Percentiles rank a stretch among this genome's conserved stretches.
Evolutionary conservation across 2,329 filamentous ascomycete species (phyloP).

Genomic region (Ceratocystis diversiconidia): DNA sequence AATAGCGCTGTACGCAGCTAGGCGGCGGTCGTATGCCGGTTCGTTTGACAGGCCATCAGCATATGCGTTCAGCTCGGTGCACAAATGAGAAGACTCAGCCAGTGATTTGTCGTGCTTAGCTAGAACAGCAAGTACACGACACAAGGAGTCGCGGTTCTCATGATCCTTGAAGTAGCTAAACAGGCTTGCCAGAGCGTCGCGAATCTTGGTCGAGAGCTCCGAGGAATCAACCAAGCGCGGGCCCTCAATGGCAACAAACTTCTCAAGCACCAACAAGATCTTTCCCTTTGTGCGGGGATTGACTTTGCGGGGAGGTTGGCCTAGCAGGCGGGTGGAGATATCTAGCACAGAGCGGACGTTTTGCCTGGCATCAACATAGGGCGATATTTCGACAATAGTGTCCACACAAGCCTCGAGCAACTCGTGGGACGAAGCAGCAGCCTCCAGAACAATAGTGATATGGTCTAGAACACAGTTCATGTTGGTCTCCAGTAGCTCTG

Average conservation of each 20-base stretch:
- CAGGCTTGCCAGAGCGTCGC: conserved; percentile 57
- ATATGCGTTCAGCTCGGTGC: conserved; percentile 68
- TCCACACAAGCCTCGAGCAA: conserved; percentile 68
- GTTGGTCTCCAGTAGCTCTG: conserved; percentile 42
- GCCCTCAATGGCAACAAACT: conserved; percentile 57
- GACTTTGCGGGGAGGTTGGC: conserved; percentile 71
- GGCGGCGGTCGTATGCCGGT: conserved; percentile 71
- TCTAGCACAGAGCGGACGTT: conserved; percentile 66
- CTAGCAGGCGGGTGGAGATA: conserved; percentile 66
- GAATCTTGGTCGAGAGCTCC: conserved; percentile 21
- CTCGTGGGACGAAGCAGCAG: conserved; percentile 48
- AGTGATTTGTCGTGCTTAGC: conserved; percentile 49
- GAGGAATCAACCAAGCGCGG: conserved; percentile 22
- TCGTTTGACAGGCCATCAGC: conserved; percentile 60
- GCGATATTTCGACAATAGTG: conserved; percentile 61
- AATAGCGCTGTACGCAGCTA: conserved; percentile 61
- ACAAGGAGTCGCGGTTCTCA: conserved; percentile 58
- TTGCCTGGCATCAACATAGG: conserved; percentile 50
- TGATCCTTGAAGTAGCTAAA: conserved; percentile 86
- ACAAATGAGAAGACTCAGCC: conserved; percentile 51
- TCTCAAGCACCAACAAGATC: conserved; percentile 64
- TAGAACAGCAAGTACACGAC: conserved; percentile 57
- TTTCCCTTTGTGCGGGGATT: conserved; percentile 71
- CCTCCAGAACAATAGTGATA: conserved; percentile 53
- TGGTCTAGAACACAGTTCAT: conserved; percentile 49